Conservation (phyloP, 768 basidiomycete species). For the Agaricus blazei region DNA sequence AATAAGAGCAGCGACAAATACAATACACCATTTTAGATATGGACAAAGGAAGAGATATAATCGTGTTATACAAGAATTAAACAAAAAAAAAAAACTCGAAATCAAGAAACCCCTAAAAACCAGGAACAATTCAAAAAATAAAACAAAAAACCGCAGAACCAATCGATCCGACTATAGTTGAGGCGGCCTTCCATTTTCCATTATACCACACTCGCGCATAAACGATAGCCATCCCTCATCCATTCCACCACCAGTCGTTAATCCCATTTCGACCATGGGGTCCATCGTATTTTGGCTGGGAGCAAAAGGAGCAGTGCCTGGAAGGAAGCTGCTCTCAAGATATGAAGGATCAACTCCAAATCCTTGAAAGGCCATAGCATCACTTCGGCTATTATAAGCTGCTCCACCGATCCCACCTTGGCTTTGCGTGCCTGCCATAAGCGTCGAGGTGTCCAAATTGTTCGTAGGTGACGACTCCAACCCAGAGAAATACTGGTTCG, state of each 20-base stretch:
- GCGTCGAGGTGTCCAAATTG: not conserved
- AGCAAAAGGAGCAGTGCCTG: constrained; percentile 8
- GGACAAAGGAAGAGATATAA: too few species aligned
- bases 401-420: not conserved
- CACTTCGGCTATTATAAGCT: not conserved
- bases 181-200: constrained; percentile 23
- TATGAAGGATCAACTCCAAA: not conserved
- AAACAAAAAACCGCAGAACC: too few species aligned
- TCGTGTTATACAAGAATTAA: too few species aligned
- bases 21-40: too few species aligned
- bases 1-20: too few species aligned
- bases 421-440: not conserved
- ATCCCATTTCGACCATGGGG: constrained; percentile 32
- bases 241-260: constrained; percentile 39
- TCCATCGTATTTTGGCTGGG: constrained; percentile 22
- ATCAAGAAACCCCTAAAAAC: too few species aligned
- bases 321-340: not conserved
- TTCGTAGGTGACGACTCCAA: not conserved
- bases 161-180: not conserved
- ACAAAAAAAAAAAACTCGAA: too few species aligned
- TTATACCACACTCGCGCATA: constrained; percentile 46
- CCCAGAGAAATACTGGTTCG: not conserved
- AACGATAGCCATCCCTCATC: constrained; percentile 46
- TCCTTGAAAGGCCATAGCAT: not conserved
- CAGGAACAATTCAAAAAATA: too few species aligned